Conservation (phyloP, 495 filamentous ascomycete genomes). For the Aspergillus wentii region DNA sequence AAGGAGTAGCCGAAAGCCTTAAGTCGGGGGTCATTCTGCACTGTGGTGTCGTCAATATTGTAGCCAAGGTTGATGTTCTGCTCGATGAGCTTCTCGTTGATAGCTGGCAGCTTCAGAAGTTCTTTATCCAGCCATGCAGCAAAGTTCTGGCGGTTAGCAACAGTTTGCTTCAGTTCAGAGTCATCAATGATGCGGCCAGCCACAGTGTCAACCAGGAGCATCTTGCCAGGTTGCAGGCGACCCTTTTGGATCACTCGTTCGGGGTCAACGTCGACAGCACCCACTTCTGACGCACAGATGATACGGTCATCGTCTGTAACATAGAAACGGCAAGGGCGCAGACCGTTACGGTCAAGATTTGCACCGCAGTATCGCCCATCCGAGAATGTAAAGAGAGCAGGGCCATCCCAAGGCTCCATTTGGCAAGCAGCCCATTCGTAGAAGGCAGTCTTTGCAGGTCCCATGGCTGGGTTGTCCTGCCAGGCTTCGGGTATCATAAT, state of each 20-base stretch:
- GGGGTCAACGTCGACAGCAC: conserved; percentile 87
- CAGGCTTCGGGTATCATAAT: conserved; percentile 98
- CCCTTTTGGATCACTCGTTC: conserved; percentile 93
- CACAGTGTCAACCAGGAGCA: conserved; percentile 94
- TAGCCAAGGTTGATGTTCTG: conserved; percentile 58
- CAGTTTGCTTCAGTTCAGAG: conserved; percentile 84
- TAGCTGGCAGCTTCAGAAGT: conserved; percentile 74
- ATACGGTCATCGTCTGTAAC: conserved; percentile 98
- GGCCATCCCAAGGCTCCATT: conserved; percentile 99
- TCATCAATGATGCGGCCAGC: conserved; percentile 97
- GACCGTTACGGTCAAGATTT: conserved; percentile 96
- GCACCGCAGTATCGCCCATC: conserved; percentile 98
- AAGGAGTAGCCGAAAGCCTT: conserved; percentile 94
- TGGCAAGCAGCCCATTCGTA: conserved; percentile 99
- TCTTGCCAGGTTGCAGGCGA: conserved; percentile 90
- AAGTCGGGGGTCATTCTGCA: conserved; percentile 83
- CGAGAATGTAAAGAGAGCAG: conserved; percentile 95
- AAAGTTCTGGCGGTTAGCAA: conserved; percentile 83
- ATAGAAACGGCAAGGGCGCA: conserved; percentile 97
- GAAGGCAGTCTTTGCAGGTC: conserved; percentile 94
- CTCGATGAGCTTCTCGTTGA: conserved; percentile 55
- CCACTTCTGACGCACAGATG: conserved; percentile 96
- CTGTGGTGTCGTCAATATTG: conserved; percentile 61
- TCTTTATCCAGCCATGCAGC: conserved; percentile 82
- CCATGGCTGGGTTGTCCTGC: conserved; percentile 91